Percentiles rank a stretch among this genome's conserved stretches.
Conservation (phyloP, 1,284 basidiomycete genomes). For the Microbotryum violaceum region DNA sequence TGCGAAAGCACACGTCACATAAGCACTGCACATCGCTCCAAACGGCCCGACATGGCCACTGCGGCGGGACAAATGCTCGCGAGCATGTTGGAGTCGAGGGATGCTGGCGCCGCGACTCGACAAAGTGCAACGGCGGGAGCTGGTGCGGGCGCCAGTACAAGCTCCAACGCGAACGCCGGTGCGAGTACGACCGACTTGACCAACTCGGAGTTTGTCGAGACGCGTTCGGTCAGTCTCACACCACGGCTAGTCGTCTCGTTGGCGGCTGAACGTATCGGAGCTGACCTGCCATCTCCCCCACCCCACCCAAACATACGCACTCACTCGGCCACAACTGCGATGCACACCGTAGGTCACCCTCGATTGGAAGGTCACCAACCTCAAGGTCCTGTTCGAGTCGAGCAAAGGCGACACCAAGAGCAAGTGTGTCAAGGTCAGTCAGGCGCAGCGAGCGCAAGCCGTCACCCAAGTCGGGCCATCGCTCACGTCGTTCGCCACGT, state of each 20-base stretch:
- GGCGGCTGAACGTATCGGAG: neutral
- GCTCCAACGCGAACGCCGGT: too few relatives aligned
- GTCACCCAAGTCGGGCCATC: neutral
- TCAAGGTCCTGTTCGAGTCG: conserved; percentile 40
- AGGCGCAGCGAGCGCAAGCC: too few relatives aligned
- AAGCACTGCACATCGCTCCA: too few relatives aligned
- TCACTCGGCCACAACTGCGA: neutral
- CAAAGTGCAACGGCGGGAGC: too few relatives aligned
- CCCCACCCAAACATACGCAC: neutral
- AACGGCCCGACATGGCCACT: too few relatives aligned
- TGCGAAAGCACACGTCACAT: too few relatives aligned
- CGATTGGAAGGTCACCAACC: conserved; percentile 38
- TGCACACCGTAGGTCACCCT: conserved; percentile 29
- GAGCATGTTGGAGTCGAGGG: too few relatives aligned
- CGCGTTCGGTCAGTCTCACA: neutral
- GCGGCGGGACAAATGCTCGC: too few relatives aligned
- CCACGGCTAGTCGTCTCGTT: neutral
- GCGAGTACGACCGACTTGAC: neutral
- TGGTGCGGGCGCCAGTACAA: too few relatives aligned
- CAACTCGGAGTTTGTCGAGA: conserved; percentile 3
- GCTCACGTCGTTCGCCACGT: neutral
- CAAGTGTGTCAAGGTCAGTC: conserved; percentile 40
- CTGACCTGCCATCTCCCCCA: neutral
- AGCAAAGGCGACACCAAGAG: conserved; percentile 41
- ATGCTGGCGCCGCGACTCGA: too few relatives aligned